A percentile compares a stretch with the other conserved stretches of the same genome.
Conservation (phyloP, 768 basidiomycete genomes). For the Auricularia sp. region DNA sequence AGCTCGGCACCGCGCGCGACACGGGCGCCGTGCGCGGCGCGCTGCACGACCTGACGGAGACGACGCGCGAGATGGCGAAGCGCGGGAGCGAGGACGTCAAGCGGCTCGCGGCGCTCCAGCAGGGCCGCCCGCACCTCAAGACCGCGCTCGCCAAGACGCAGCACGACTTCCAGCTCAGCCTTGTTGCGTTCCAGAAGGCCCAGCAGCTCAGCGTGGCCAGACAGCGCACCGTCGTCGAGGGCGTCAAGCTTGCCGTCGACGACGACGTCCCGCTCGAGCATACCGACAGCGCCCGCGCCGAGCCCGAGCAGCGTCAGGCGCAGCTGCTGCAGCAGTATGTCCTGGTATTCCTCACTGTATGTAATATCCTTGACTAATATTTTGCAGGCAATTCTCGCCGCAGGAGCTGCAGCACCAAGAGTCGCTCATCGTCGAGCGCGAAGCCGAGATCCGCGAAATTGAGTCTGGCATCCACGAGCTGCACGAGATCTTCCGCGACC, state of each 20-base stretch:
- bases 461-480: slow-evolving; percentile 95
- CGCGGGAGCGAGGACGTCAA: slow-evolving; percentile 89
- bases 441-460: slow-evolving; percentile 90
- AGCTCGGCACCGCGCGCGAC: slow-evolving; percentile 78
- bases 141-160: slow-evolving; percentile 84
- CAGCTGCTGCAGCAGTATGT: slow-evolving; percentile 12
- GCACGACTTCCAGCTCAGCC: slow-evolving; percentile 81
- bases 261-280: slow-evolving; percentile 38
- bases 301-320: slow-evolving; percentile 10
- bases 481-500: slow-evolving; percentile 90
- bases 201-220: slow-evolving; percentile 84
- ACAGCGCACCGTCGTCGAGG: slow-evolving; percentile 82
- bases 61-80: slow-evolving; percentile 91
- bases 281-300: background rate
- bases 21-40: slow-evolving; percentile 70
- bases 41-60: slow-evolving; percentile 87
- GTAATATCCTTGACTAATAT: no score
- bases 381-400: slow-evolving; percentile 73
- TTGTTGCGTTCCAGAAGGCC: slow-evolving; percentile 85
- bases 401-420: slow-evolving; percentile 95
- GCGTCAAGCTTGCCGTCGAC: slow-evolving; percentile 75
- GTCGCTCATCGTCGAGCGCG: slow-evolving; percentile 86
- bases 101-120: slow-evolving; percentile 64
- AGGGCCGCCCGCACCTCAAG: slow-evolving; percentile 65
- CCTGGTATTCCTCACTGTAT: no score